Evolutionary conservation across 1,139 yeast species (phyloP).

Genomic region (Pichia sp.): DNA sequence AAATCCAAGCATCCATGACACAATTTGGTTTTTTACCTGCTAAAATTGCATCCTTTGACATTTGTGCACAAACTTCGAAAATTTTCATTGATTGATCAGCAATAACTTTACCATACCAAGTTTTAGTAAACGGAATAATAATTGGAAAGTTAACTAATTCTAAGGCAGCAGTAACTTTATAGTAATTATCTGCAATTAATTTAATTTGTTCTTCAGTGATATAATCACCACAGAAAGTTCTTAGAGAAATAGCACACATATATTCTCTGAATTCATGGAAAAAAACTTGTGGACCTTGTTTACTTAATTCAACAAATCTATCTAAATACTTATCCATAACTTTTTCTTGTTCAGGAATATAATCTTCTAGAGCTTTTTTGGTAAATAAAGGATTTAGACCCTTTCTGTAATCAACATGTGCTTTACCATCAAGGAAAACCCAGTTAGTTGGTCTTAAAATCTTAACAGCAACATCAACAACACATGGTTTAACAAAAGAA

Average conservation of each 20-base stretch:
- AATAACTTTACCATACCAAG: conserved; percentile 94
- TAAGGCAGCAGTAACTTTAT: conserved; percentile 85
- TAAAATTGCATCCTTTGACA: conserved; percentile 68
- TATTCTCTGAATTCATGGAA: conserved; percentile 94
- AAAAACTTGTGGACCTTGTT: conserved; percentile 58
- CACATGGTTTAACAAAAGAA: conserved; percentile 88
- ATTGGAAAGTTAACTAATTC: conserved; percentile 97
- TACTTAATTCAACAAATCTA: conserved; percentile 50
- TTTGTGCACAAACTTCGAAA: conserved; percentile 80
- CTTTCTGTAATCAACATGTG: conserved; percentile 86
- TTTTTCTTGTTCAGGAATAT: conserved; percentile 77
- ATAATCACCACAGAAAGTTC: conserved; percentile 93
- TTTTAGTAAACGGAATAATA: conserved; percentile 88
- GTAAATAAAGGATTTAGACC: conserved; percentile 87
- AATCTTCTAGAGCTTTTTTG: conserved; percentile 71
- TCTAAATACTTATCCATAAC: conserved; percentile 78
- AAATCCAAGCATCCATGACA: conserved; percentile 94
- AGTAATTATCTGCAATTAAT: conserved; percentile 85
- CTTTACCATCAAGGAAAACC: conserved; percentile 96
- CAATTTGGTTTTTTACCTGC: conserved; percentile 77
- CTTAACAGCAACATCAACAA: conserved; percentile 92
- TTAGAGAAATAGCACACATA: conserved; percentile 86
- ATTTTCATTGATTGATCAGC: conserved; percentile 92
- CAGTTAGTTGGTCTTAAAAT: conserved; percentile 92
- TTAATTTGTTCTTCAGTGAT: conserved; percentile 87